Base-by-base conservation (phyloP, 2,329 filamentous ascomycete species). In the Rhinocladiella mackenziei region DNA sequence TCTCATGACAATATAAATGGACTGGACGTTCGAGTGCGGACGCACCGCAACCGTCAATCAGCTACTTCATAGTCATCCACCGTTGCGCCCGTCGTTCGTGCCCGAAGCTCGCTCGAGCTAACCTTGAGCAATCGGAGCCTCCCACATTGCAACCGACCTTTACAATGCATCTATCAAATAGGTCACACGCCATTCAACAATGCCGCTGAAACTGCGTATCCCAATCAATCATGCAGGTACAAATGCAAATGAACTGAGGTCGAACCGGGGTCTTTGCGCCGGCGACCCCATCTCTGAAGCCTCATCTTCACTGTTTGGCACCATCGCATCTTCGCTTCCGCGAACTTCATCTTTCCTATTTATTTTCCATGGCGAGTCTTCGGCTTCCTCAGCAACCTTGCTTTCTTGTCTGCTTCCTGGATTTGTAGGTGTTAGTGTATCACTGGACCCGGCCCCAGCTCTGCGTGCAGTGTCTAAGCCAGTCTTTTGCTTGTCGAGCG, bases 291-390 rank as follows among this genome's bases (percentile, higher is more conserved):
- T 31, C 18, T 55, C 53, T 8, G 46, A 53, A 15, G 30, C 34
- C 34, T 59, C 58, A 22, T 69, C 70, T 30, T 76, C 73, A 37
- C 71, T 76, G 44, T 72, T 66, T 14, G 70, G 72, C 28, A 75
- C 58, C 14, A 77, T 69, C 26, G 69, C 55, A 52, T 77, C 74
- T 53, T 77, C 74, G 47, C 74, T 77, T 2, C 74, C 74, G 32
- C 22, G 45, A 4, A 40, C 26, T 3, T 22, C 17, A 6, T 13
- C 17, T 14, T n/a, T 20, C 7, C 14, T 19, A 13, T 5, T 11
- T 11, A 26, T 15, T 20, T 35, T 35, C 4, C 17, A 11, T 17
- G 8, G 10, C 13, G 11, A 35, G 3, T 4, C 13, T 4, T 5
- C 5, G 17, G 19, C 32, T 8, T 35, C 17, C n/a, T 35, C 32